A percentile compares a stretch with the other conserved stretches of the same genome.
Evolutionary conservation across 345 rosid genomes (phyloP).

Genomic region (Luvunga scandens): DNA sequence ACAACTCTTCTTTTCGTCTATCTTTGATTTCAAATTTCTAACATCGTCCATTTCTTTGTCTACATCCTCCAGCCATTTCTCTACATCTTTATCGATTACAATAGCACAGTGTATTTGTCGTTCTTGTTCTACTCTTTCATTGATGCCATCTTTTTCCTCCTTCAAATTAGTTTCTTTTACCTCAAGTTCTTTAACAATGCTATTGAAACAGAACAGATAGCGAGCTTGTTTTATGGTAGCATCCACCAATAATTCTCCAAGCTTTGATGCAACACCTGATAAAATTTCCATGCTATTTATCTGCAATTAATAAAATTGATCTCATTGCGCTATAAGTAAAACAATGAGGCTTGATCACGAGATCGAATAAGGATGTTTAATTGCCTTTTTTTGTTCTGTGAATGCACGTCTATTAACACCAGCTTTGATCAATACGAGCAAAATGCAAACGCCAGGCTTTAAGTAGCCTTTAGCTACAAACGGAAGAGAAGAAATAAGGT

Average conservation of each 20-base stretch:
- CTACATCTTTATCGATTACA: background rate
- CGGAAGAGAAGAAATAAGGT: too few relatives aligned
- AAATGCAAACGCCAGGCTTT: background rate
- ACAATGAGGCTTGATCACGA: background rate
- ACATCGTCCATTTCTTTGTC: background rate
- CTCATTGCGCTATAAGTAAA: background rate
- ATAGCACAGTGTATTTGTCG: background rate
- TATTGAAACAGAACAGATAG: background rate
- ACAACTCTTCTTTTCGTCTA: too few relatives aligned
- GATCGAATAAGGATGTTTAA: background rate
- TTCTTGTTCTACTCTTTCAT: background rate
- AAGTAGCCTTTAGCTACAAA: background rate
- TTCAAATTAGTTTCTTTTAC: background rate
- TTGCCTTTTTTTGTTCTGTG: background rate
- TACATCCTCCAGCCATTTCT: background rate
- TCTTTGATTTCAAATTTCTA: accelerated
- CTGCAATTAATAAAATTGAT: background rate
- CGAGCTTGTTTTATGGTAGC: background rate
- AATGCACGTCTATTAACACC: background rate
- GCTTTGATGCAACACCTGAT: background rate
- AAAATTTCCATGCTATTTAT: background rate
- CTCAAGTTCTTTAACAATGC: background rate
- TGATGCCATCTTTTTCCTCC: background rate
- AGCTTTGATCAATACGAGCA: background rate
- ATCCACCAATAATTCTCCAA: background rate